A percentile compares a stretch with the other conserved stretches of the same genome.
Evolutionary conservation across 768 basidiomycete genomes (phyloP).

Genomic region (Xerocomus brunneocitrinus): DNA sequence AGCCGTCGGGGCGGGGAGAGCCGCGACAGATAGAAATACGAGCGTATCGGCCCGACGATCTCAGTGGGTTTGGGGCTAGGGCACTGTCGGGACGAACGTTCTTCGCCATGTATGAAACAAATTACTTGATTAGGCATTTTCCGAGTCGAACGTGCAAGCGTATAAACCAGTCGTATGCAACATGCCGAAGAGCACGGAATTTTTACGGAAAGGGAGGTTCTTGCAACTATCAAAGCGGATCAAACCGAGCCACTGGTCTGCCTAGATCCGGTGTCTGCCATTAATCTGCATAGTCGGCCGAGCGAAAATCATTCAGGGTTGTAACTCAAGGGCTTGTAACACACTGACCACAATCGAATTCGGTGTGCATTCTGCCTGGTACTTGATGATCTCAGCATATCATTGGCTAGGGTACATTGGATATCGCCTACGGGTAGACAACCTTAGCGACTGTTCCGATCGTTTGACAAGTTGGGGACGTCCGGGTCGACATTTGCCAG

Average conservation of each 20-base stretch:
- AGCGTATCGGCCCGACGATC: background rate
- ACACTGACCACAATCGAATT: background rate
- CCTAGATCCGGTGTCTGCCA: background rate
- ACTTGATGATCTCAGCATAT: background rate
- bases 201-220: background rate
- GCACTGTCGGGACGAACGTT: conserved; percentile 31
- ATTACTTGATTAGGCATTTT: conserved; percentile 21
- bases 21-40: background rate
- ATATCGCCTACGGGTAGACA: background rate
- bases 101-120: conserved; percentile 3
- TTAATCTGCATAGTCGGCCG: background rate
- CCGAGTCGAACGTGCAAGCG: conserved; percentile 18
- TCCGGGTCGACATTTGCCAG: conserved; percentile 47
- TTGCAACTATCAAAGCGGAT: background rate
- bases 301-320: background rate
- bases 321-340: background rate
- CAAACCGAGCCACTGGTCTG: background rate
- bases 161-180: background rate
- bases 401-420: background rate
- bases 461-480: conserved; percentile 1
- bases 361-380: background rate
- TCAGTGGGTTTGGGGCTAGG: conserved; percentile 12
- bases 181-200: background rate
- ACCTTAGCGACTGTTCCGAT: conserved; percentile 6
- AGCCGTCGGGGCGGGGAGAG: background rate